Evolutionary conservation across 768 basidiomycete species (phyloP).

Genomic region (Hydnomerulius pinastri): DNA sequence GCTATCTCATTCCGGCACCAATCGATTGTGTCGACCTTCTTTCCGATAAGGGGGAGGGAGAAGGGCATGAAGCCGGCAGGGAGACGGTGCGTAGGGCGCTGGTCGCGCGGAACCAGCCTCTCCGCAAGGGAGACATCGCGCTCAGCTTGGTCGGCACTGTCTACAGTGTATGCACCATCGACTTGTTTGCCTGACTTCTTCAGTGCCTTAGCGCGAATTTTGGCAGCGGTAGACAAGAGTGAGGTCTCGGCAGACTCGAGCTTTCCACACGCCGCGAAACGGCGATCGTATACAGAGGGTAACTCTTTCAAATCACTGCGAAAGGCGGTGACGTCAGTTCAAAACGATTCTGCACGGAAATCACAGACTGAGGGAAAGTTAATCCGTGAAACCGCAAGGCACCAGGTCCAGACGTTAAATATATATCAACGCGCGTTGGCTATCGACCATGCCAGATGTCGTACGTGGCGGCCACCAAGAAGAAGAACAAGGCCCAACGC

Average conservation of each 20-base stretch:
- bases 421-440: no score
- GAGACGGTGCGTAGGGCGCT: slow-evolving; percentile 82
- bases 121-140: slow-evolving; percentile 41
- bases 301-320: slow-evolving; percentile 81
- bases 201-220: slow-evolving; percentile 58
- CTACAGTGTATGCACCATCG: slow-evolving; percentile 21
- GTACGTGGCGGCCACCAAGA: not conserved
- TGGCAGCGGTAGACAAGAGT: slow-evolving; percentile 74
- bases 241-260: slow-evolving; percentile 86
- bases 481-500: slow-evolving; percentile 14
- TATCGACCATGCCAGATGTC: not conserved
- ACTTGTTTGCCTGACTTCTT: slow-evolving; percentile 43
- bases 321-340: not conserved
- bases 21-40: slow-evolving; percentile 92
- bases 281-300: slow-evolving; percentile 78
- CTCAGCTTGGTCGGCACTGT: slow-evolving; percentile 28
- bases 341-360: not conserved
- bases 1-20: slow-evolving; percentile 82
- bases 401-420: not conserved
- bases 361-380: no score
- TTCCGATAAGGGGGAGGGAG: slow-evolving; percentile 66
- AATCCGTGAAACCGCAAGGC: no score
- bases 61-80: slow-evolving; percentile 53
- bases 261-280: slow-evolving; percentile 69
- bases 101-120: slow-evolving; percentile 61